Conservation (phyloP, 2,329 filamentous ascomycete genomes). For the Fusarium compactum region DNA sequence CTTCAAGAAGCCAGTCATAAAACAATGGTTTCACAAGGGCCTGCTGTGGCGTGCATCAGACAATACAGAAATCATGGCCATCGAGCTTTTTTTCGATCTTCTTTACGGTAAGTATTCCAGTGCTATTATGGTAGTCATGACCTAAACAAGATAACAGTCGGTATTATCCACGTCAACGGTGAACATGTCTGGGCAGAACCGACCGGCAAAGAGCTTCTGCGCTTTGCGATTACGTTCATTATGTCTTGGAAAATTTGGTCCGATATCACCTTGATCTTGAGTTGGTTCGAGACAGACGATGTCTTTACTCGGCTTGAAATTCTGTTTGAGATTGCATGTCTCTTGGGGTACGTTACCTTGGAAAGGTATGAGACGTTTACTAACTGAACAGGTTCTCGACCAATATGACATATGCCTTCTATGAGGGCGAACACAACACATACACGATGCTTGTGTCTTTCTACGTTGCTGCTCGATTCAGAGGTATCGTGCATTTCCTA, state of each 20-base stretch:
- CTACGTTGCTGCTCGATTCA: constrained; percentile 69
- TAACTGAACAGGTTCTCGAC: constrained; percentile 62
- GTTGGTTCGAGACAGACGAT: constrained; percentile 73
- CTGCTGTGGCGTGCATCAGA: constrained; percentile 71
- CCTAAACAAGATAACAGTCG: constrained; percentile 54
- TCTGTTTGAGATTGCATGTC: constrained; percentile 70
- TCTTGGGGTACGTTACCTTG: constrained; percentile 61
- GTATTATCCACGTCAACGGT: constrained; percentile 73
- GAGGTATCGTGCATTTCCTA: constrained; percentile 62
- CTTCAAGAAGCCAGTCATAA: constrained; percentile 69
- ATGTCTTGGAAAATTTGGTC: constrained; percentile 74
- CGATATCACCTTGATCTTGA: constrained; percentile 67
- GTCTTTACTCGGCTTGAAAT: constrained; percentile 69
- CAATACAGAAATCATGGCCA: constrained; percentile 70
- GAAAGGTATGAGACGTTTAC: neutral
- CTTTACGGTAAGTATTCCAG: constrained; percentile 59
- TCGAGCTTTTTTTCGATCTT: constrained; percentile 74
- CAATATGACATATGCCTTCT: constrained; percentile 70
- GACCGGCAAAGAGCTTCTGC: constrained; percentile 66
- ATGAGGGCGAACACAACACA: constrained; percentile 59
- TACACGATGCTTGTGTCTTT: constrained; percentile 71
- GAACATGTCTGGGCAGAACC: constrained; percentile 70
- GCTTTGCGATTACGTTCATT: constrained; percentile 71
- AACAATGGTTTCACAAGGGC: constrained; percentile 75
- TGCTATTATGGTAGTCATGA: neutral